Conservation (phyloP, 805 yeast genomes). For the Wickerhamiella sergipiensis region DNA sequence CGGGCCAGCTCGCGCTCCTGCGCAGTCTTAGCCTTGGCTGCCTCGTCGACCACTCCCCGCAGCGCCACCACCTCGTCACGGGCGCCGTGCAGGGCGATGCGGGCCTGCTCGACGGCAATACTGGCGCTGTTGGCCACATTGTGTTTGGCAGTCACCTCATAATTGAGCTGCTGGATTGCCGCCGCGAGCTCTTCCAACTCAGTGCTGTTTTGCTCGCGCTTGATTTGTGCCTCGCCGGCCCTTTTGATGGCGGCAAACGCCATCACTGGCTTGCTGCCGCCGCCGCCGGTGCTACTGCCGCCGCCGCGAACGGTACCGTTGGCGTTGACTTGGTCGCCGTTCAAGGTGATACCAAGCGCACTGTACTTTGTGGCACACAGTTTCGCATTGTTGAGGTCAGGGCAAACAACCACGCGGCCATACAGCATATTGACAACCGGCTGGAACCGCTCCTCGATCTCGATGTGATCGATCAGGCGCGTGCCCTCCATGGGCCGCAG, state of each 20-base stretch:
- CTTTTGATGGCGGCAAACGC: background rate
- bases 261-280: background rate
- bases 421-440: constrained; percentile 69
- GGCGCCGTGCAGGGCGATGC: background rate
- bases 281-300: constrained; percentile 42
- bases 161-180: background rate
- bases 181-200: constrained; percentile 1
- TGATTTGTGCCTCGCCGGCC: background rate
- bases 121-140: constrained; percentile 51
- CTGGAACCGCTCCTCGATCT: constrained; percentile 40
- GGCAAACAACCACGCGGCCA: constrained; percentile 67
- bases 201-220: background rate
- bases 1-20: background rate
- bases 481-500: constrained; percentile 41
- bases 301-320: constrained; percentile 87
- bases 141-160: constrained; percentile 4
- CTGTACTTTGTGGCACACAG: constrained; percentile 47
- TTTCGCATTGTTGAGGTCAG: constrained; percentile 52
- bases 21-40: background rate
- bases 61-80: background rate
- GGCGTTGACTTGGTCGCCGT: constrained; percentile 80
- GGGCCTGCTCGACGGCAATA: constrained; percentile 29
- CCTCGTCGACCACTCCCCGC: background rate
- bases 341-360: constrained; percentile 70
- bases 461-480: constrained; percentile 65